phyloP scores from a whole-genome alignment of 306 rosid genomes.

The Arachis stenosperma region DNA sequence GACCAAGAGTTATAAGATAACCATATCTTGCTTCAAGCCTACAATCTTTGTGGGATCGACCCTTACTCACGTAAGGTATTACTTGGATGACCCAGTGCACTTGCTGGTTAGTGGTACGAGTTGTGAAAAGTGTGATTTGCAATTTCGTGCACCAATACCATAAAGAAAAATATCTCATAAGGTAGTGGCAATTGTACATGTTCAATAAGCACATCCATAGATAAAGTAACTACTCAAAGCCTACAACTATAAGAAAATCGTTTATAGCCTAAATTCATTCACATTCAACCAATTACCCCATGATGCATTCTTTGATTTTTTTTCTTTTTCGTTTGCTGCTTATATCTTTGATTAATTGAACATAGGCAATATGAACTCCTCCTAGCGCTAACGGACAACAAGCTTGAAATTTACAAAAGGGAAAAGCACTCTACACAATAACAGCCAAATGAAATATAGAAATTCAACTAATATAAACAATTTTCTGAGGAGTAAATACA shows the following conservation, averaged over 20 bases:
- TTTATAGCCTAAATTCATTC: too few relatives aligned
- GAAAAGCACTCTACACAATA: conserved; percentile 6
- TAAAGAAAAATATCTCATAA: background rate
- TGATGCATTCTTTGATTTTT: too few relatives aligned
- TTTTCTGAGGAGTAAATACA: conserved; percentile 18
- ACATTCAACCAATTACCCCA: background rate
- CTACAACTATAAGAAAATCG: background rate
- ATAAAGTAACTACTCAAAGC: background rate
- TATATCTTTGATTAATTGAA: background rate
- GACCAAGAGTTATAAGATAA: too few relatives aligned
- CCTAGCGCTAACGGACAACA: conserved; percentile 14
- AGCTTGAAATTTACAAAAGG: conserved; percentile 37
- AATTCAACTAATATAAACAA: conserved; percentile 18
- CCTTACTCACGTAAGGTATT: too few relatives aligned
- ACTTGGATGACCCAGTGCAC: too few relatives aligned
- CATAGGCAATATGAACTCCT: background rate
- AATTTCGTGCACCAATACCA: too few relatives aligned
- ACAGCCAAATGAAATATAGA: background rate
- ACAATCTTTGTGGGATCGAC: too few relatives aligned
- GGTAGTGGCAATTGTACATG: background rate
- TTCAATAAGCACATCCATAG: background rate
- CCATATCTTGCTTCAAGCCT: too few relatives aligned
- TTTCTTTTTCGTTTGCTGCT: too few relatives aligned
- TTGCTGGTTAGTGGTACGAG: too few relatives aligned
- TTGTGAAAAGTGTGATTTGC: too few relatives aligned